Conservation (phyloP, 2,329 filamentous ascomycete species). For the Lecanosticta acicola region DNA sequence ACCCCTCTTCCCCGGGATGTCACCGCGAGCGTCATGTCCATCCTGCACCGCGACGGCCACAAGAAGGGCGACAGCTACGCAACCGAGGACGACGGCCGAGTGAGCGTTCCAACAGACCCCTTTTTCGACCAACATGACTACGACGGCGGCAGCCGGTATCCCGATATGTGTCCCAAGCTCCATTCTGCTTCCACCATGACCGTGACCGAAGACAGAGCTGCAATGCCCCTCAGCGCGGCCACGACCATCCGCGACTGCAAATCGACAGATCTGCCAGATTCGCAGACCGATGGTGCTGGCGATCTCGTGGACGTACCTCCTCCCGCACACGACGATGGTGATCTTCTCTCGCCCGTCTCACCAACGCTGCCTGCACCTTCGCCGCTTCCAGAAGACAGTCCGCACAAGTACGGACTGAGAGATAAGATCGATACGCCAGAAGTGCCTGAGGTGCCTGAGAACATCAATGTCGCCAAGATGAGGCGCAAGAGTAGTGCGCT, state of each 20-base stretch:
- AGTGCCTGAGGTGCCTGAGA: constrained; percentile 17
- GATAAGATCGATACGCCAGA: constrained; percentile 31
- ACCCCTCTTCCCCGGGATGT: constrained; percentile 22
- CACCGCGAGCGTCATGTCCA: constrained; percentile 23
- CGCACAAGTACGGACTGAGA: constrained; percentile 32
- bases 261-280: not conserved
- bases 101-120: constrained; percentile 12
- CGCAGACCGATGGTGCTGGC: constrained; percentile 6
- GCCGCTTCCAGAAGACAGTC: constrained; percentile 31
- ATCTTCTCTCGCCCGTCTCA: constrained; percentile 19
- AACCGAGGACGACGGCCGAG: constrained; percentile 8
- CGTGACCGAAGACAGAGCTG: constrained; percentile 20
- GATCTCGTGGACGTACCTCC: constrained; percentile 11
- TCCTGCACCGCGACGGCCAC: constrained; percentile 15
- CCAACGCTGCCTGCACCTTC: constrained; percentile 30
- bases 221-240: constrained; percentile 22
- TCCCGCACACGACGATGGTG: constrained; percentile 5
- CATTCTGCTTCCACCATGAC: constrained; percentile 25
- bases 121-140: constrained; percentile 19
- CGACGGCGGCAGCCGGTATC: constrained; percentile 10
- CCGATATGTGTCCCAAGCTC: constrained; percentile 11
- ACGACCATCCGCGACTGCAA: constrained; percentile 23
- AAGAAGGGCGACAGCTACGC: constrained; percentile 13
- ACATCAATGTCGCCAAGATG: constrained; percentile 22
- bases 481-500: constrained; percentile 29